phyloP scores from a whole-genome alignment of 1,139 yeast genomes.

The Sugiyamaella xylanicola region DNA sequence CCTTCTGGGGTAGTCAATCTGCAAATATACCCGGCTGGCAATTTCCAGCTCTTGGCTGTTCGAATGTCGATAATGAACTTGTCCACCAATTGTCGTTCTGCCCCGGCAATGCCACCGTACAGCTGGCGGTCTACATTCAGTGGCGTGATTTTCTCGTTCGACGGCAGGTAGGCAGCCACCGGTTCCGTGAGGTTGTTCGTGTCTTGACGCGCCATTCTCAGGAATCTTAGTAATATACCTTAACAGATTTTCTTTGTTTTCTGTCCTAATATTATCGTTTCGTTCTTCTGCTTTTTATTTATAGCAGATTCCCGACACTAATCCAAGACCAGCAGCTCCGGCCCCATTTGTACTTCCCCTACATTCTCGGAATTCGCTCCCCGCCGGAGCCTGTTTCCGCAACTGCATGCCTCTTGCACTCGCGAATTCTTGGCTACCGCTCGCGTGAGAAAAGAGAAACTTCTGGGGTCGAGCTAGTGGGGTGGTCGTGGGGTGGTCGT shows the following conservation, averaged over 20 bases:
- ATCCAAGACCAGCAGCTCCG: neutral
- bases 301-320: no score
- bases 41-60: conserved; percentile 61
- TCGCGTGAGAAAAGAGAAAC: no score
- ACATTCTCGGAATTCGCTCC: neutral
- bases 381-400: neutral
- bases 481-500: no score
- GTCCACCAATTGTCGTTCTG: conserved; percentile 45
- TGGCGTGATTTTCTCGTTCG: conserved; percentile 51
- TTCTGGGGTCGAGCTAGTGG: no score
- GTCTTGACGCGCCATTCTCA: conserved; percentile 15
- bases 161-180: conserved; percentile 60
- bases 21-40: conserved; percentile 60
- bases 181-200: conserved; percentile 41
- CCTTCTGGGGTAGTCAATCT: conserved; percentile 67
- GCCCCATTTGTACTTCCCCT: conserved; percentile 2
- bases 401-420: no score
- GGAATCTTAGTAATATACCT: no score
- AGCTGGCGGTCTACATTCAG: conserved; percentile 53
- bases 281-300: no score
- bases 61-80: conserved; percentile 53
- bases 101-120: conserved; percentile 47
- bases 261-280: no score
- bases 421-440: no score
- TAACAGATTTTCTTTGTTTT: no score